Percentiles rank a stretch among this genome's conserved stretches.
Conservation (phyloP, 345 rosid species). For the Salix koriyanagi region DNA sequence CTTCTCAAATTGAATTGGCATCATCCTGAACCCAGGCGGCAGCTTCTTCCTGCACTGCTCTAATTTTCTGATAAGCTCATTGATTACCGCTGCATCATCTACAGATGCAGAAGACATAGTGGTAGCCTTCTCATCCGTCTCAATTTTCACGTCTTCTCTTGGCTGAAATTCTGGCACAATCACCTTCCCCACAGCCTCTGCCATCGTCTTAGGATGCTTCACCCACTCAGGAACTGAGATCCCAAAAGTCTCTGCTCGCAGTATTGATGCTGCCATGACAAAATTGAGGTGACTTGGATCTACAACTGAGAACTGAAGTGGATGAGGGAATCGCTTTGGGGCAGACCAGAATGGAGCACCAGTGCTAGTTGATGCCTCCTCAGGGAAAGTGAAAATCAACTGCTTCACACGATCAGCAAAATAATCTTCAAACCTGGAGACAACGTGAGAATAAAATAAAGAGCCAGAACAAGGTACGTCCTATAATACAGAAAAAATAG, state of each 20-base stretch:
- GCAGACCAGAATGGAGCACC: constrained; percentile 99
- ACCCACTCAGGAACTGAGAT: constrained; percentile 81
- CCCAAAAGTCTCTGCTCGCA: constrained; percentile 92
- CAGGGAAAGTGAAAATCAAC: constrained; percentile 80
- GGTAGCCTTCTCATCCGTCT: constrained; percentile 92
- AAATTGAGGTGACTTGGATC: constrained; percentile 71
- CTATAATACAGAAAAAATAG: not conserved
- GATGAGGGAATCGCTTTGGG: constrained; percentile 88
- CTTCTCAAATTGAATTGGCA: constrained; percentile 96
- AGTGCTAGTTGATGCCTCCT: constrained; percentile 83
- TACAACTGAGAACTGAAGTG: constrained; percentile 63
- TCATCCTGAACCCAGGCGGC: constrained; percentile 67
- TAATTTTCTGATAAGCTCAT: constrained; percentile 55
- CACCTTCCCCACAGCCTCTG: constrained; percentile 72
- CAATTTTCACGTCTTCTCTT: constrained; percentile 68
- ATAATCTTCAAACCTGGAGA: constrained; percentile 87
- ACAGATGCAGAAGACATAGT: constrained; percentile 63
- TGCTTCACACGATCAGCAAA: constrained; percentile 83
- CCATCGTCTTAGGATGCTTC: constrained; percentile 49
- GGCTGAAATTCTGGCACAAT: constrained; percentile 91
- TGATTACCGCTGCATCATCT: constrained; percentile 78
- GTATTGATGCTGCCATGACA: constrained; percentile 68
- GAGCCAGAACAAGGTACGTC: not conserved
- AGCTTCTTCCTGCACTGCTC: constrained; percentile 61
- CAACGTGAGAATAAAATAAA: constrained; percentile 19